These are phyloP conservation scores for Amphicarpaea edgeworthii DNA, from an alignment of 306 rosid species.

Conservation along the genomic window DNA sequence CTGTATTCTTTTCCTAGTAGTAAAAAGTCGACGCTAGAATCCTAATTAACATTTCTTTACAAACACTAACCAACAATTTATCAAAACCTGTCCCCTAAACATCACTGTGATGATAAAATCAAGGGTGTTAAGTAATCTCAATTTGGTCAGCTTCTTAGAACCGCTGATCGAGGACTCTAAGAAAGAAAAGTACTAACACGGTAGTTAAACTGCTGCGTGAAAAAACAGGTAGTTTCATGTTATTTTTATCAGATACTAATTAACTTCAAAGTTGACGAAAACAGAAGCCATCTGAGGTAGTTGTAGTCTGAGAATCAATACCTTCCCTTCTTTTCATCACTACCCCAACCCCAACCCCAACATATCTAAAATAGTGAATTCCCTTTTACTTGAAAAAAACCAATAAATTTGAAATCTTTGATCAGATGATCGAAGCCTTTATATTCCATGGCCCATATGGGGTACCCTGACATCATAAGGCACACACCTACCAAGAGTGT, in stretches of 20 bases:
- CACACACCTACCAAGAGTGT: slow-evolving; percentile 32
- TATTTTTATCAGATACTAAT: neutral
- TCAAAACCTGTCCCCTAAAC: neutral
- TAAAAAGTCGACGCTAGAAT: slow-evolving; percentile 43
- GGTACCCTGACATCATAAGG: slow-evolving; percentile 48
- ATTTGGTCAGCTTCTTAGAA: slow-evolving; percentile 39
- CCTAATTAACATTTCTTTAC: slow-evolving; percentile 33
- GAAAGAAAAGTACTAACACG: slow-evolving; percentile 2
- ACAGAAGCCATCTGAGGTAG: slow-evolving; percentile 24
- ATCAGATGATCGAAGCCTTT: slow-evolving; percentile 31
- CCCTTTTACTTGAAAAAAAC: slow-evolving; percentile 16
- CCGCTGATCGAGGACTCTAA: neutral
- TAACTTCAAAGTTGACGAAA: slow-evolving; percentile 39
- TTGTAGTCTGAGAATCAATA: slow-evolving; percentile 41
- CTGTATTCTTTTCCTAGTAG: neutral
- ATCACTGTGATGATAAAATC: neutral
- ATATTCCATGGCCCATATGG: slow-evolving; percentile 51
- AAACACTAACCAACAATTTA: slow-evolving; percentile 43
- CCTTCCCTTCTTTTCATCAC: slow-evolving; percentile 26
- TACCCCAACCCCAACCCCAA: no score
- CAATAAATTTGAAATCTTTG: slow-evolving; percentile 40
- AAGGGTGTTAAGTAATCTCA: slow-evolving; percentile 35
- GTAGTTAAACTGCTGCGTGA: slow-evolving; percentile 35
- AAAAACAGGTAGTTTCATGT: neutral
- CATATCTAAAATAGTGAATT: slow-evolving; percentile 19